phyloP scores from a whole-genome alignment of 441 rosid species.

The Bocquillonia castaneifolia region DNA sequence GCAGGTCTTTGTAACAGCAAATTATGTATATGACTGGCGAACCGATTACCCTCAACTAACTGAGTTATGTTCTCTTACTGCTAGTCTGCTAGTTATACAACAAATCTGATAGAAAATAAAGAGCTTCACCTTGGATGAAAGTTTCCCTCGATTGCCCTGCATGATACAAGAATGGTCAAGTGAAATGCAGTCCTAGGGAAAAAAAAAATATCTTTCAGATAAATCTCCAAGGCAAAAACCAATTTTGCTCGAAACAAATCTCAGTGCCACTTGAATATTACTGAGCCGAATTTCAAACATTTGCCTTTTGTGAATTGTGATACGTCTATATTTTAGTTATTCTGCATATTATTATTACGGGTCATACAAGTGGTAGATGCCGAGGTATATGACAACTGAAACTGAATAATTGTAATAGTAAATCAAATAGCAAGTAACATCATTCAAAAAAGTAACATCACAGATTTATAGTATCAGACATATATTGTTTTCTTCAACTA shows the following conservation, averaged over 20 bases:
- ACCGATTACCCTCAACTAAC: neutral
- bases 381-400: too few relatives aligned
- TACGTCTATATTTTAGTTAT: too few relatives aligned
- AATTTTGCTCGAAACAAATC: neutral
- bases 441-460: too few relatives aligned
- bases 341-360: too few relatives aligned
- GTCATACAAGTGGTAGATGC: too few relatives aligned
- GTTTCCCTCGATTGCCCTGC: slow-evolving; percentile 30
- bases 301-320: too few relatives aligned
- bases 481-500: too few relatives aligned
- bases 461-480: too few relatives aligned
- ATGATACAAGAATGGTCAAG: slow-evolving; percentile 4
- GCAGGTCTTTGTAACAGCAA: neutral
- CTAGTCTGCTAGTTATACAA: neutral
- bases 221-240: neutral
- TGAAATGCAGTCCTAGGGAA: neutral
- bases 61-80: neutral
- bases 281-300: neutral
- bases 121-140: slow-evolving; percentile 40
- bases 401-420: too few relatives aligned
- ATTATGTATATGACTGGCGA: neutral
- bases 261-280: neutral
- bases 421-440: too few relatives aligned
- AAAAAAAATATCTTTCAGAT: neutral
- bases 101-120: neutral